Base-by-base conservation (phyloP, 352 stramenopile genomes). In the Thalassiosira hispida region DNA sequence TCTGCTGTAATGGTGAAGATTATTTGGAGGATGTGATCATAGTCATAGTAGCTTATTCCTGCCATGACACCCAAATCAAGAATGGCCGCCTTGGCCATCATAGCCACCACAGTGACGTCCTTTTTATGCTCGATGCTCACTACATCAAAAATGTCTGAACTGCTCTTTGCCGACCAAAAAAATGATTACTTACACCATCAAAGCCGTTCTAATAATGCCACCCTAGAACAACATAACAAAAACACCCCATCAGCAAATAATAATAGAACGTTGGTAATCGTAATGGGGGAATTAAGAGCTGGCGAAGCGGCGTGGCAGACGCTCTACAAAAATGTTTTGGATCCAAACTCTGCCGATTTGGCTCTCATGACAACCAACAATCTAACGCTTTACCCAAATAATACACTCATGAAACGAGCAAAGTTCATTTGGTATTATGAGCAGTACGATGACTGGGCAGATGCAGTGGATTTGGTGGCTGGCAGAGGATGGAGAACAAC, bases 221-320 rank as follows among this genome's bases (percentile, higher is more conserved):
- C 33, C 33, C 33, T 42, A n/a, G n/a, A n/a, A n/a, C n/a, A n/a
- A 42, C 33, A 42, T 42, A 42, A 42, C 33, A 42, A 42, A 5
- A 67, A 16, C 31, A 55, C 38, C 31, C n/a, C 40, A 42, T 5
- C 33, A 42, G n/a, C n/a, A n/a, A n/a, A n/a, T n/a, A n/a, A n/a
- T n/a, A 84, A 81, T 35, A 78, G 61, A 18, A 81, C 79, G 7
- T 38, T 89, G 42, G 78, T 89, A 0, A 75, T 89, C 25, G 12
- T 89, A 1, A 73, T 84, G 27, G 83, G 79, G 31, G 81, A 67
- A 71, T 57, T 87, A 23, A 59, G 83, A 35, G 62, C 69, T 53
- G 83, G 83, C 11, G 83, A 89, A 77, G 1, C 47, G 38, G 72
- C 83, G 33, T 89, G 83, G 83, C 25, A 53, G 35, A 84, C 47